Conservation (phyloP, 306 rosid genomes). For the Rubus idaeus region DNA sequence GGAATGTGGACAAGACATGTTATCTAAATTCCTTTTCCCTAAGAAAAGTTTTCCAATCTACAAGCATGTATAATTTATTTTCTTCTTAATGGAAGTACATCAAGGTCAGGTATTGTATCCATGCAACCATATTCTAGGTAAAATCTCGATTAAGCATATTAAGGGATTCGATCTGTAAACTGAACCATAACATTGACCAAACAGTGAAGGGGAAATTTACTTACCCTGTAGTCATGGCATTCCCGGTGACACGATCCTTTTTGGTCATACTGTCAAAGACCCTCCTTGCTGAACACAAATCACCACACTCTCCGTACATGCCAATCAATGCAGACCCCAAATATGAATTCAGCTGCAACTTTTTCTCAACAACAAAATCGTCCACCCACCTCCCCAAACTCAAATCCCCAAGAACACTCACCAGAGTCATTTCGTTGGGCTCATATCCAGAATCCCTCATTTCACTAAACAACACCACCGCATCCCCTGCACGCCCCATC, state of each 20-base stretch:
- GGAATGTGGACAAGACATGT: neutral
- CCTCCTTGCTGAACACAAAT: slow-evolving; percentile 65
- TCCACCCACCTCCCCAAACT: slow-evolving; percentile 76
- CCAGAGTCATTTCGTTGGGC: slow-evolving; percentile 76
- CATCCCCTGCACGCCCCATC: slow-evolving; percentile 61
- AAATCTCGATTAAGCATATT: neutral
- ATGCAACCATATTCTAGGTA: neutral
- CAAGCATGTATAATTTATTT: neutral
- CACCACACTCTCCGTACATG: slow-evolving; percentile 80
- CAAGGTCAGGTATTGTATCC: neutral
- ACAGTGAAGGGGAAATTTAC: slow-evolving; percentile 11
- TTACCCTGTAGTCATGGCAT: slow-evolving; percentile 85
- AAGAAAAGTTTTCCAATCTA: neutral
- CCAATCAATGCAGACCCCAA: slow-evolving; percentile 81
- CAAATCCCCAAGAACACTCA: slow-evolving; percentile 73
- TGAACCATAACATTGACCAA: neutral
- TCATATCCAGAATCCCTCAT: slow-evolving; percentile 62
- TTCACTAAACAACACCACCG: slow-evolving; percentile 56
- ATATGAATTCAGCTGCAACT: slow-evolving; percentile 52
- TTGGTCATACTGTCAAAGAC: slow-evolving; percentile 56
- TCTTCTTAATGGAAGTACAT: neutral
- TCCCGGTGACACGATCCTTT: slow-evolving; percentile 78
- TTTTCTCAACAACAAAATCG: slow-evolving; percentile 50
- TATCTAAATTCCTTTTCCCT: neutral
- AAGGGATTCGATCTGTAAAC: neutral